Evolutionary conservation across 2,329 filamentous ascomycete species (phyloP).

Genomic region (Chaetomiaceae sp.): DNA sequence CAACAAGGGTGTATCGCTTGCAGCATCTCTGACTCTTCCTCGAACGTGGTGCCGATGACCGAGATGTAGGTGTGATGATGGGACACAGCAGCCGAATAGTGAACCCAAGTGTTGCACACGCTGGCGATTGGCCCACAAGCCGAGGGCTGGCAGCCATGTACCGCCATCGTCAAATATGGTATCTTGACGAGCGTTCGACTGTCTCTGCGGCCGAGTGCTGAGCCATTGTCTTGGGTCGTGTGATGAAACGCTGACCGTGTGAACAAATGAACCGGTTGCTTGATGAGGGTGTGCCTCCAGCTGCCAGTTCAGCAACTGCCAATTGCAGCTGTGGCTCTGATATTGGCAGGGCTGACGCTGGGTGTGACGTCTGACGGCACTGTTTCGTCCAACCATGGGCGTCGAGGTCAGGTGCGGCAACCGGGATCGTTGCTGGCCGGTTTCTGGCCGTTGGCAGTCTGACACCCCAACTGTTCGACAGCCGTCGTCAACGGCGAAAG

Average conservation of each 20-base stretch:
- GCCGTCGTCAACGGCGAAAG: not conserved
- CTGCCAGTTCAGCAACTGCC: not conserved
- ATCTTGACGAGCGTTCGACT: not conserved
- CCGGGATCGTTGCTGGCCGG: not conserved
- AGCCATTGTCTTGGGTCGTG: constrained; percentile 11
- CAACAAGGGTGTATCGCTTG: not conserved
- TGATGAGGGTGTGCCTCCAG: constrained; percentile 12
- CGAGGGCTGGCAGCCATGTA: too few species aligned
- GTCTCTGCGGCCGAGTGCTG: not conserved
- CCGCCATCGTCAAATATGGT: not conserved
- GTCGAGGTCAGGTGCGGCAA: constrained; percentile 11
- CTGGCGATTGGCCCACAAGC: too few species aligned
- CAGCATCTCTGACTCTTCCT: not conserved
- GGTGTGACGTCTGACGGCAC: not conserved
- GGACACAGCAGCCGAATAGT: not conserved
- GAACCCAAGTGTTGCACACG: not conserved
- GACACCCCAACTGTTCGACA: constrained; percentile 5
- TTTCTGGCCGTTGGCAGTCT: constrained; percentile 9
- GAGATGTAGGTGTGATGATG: not conserved
- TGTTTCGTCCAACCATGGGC: constrained; percentile 9
- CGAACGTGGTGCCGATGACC: not conserved
- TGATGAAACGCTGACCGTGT: constrained; percentile 5
- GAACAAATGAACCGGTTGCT: constrained; percentile 13
- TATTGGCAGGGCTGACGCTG: constrained; percentile 7
- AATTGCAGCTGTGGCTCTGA: not conserved